These are phyloP conservation scores for Sporothrix luriei DNA, from an alignment of 2,329 filamentous ascomycete species.

Conservation along the genomic window DNA sequence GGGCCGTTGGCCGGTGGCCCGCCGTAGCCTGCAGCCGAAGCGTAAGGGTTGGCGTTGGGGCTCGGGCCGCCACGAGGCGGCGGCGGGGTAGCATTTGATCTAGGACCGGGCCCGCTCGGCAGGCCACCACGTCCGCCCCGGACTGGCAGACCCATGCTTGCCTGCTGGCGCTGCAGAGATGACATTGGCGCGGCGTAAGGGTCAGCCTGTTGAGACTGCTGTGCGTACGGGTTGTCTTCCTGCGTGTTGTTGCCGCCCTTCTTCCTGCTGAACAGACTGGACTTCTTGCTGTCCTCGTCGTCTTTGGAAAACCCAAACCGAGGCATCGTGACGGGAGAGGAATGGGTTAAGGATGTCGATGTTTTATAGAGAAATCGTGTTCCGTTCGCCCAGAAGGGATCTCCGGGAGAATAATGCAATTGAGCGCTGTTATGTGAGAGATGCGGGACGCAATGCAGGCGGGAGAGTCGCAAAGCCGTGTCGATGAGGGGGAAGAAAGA, in stretches of 20 bases:
- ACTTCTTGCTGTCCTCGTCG: conserved; percentile 50
- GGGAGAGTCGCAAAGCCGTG: not conserved
- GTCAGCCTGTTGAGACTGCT: conserved; percentile 50
- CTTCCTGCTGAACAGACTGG: conserved; percentile 58
- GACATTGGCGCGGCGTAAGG: conserved; percentile 58
- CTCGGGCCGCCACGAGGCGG: conserved; percentile 43
- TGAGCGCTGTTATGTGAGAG: not conserved
- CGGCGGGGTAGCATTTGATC: conserved; percentile 41
- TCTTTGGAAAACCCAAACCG: conserved; percentile 60
- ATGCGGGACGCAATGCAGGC: not conserved
- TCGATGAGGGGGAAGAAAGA: conserved; percentile 6
- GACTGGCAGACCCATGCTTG: conserved; percentile 28
- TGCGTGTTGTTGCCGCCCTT: conserved; percentile 49
- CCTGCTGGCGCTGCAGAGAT: conserved; percentile 49
- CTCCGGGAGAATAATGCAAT: conserved; percentile 17
- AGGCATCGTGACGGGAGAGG: conserved; percentile 51
- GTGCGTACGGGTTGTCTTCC: conserved; percentile 61
- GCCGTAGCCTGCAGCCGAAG: conserved; percentile 6
- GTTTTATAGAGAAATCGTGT: not conserved
- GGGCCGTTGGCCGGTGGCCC: conserved; percentile 4
- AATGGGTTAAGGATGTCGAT: conserved; percentile 33
- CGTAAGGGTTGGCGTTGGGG: conserved; percentile 23
- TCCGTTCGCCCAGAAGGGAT: conserved; percentile 14
- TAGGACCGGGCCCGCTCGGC: conserved; percentile 45
- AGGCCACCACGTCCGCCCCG: conserved; percentile 42